These are phyloP conservation scores for Firmiana major DNA, from an alignment of 345 rosid genomes.

Conservation along the genomic window DNA sequence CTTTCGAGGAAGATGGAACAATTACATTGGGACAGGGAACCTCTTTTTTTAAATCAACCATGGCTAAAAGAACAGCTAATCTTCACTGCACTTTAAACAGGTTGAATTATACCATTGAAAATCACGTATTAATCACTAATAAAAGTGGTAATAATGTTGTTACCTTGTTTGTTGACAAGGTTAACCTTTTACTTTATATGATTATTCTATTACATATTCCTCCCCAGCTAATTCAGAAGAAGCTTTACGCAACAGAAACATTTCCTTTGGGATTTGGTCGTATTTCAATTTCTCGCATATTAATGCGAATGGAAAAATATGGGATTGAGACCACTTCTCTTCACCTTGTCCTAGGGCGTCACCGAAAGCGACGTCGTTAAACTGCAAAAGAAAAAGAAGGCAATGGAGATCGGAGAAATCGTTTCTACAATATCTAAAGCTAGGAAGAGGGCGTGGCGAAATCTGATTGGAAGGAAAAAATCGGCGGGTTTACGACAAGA, in stretches of 20 bases:
- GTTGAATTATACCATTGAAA: background rate
- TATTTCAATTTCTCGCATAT: background rate
- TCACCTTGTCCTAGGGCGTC: background rate
- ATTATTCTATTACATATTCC: background rate
- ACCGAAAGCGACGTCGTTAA: background rate
- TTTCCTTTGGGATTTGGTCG: background rate
- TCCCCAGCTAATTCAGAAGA: background rate
- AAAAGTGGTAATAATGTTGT: conserved; percentile 8
- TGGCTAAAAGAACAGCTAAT: background rate
- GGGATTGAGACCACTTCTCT: background rate
- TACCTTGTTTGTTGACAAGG: background rate
- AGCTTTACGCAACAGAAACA: conserved; percentile 26
- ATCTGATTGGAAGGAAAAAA: conserved; percentile 13
- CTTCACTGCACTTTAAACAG: background rate
- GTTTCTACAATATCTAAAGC: too few relatives aligned
- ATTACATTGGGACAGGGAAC: background rate
- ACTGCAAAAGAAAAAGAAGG: background rate
- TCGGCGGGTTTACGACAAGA: conserved; percentile 6
- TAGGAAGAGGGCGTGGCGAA: conserved; percentile 8
- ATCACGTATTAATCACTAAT: background rate
- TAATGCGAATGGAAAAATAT: background rate
- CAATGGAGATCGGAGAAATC: too few relatives aligned
- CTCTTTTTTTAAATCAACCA: background rate
- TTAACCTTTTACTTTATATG: background rate
- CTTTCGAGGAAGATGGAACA: background rate